Evolutionary conservation across 805 yeast genomes (phyloP).

Genomic region (Lachancea mirantina): DNA sequence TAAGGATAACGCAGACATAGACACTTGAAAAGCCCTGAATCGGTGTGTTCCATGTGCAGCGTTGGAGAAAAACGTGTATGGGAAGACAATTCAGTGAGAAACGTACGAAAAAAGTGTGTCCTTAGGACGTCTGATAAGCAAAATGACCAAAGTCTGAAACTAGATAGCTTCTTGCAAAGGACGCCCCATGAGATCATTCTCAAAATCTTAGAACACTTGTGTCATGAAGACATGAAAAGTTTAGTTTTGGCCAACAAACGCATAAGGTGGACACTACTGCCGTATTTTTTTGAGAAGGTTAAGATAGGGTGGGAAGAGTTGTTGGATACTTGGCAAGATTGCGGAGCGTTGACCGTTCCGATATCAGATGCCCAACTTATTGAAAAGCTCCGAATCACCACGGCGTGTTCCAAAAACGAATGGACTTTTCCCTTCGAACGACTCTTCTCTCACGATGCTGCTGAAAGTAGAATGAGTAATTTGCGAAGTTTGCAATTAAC

Average conservation of each 20-base stretch:
- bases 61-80: slow-evolving; percentile 1
- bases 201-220: slow-evolving; percentile 6
- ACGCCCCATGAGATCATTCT: slow-evolving; percentile 16
- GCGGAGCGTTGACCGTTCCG: slow-evolving; percentile 4
- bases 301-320: slow-evolving; percentile 14
- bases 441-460: slow-evolving; percentile 13
- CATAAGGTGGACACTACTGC: slow-evolving; percentile 11
- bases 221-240: slow-evolving; percentile 13
- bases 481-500: slow-evolving; percentile 19
- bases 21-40: too few relatives aligned
- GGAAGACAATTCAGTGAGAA: too few relatives aligned
- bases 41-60: neutral
- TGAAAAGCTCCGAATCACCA: slow-evolving; percentile 24
- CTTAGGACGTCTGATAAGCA: neutral
- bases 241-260: slow-evolving; percentile 9
- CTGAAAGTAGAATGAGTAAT: slow-evolving; percentile 13
- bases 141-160: neutral
- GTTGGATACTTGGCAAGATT: slow-evolving; percentile 10
- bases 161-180: slow-evolving; percentile 8
- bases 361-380: slow-evolving; percentile 12
- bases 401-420: slow-evolving; percentile 28
- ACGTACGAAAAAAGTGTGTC: too few relatives aligned
- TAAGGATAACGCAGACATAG: neutral
- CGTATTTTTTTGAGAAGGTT: slow-evolving; percentile 12
- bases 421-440: slow-evolving; percentile 31